Base-by-base conservation (phyloP, 2,329 filamentous ascomycete genomes). In the Penicillium crustosum region DNA sequence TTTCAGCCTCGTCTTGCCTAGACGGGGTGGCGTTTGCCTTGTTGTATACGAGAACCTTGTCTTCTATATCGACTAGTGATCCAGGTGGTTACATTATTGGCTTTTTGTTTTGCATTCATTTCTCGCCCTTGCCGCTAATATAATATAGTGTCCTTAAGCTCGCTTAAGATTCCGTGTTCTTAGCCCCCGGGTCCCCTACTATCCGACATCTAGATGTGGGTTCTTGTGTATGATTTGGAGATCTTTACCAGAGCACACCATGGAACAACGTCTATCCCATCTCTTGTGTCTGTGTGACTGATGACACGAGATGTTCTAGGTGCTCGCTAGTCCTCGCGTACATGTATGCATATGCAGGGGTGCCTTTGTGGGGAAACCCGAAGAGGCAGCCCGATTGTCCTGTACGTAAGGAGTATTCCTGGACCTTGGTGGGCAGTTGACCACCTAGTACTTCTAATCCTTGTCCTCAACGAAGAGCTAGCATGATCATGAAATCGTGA, bases 1-100 rank as follows among this genome's bases (percentile, higher is more conserved):
- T 15, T 49, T 55, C 45, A 55, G 53, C 53, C 45, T 51, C 45
- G 21, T 23, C 31, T 54, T 49, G n/a, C 25, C 25, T 54, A 39
- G 27, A 41, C 29, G n/a, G 29, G 17, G 17, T 50, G 38, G 38
- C 52, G 21, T 23, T 15, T 38, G 27, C 44, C 52, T 49, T 49
- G 25, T 54, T 38, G 10, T 9, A 33, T 56, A 42, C 43, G 43
- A 54, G 43, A 19, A 36, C 6, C 13, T 31, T 36, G 47, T 12
- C 47, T 31, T n/a, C 2, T 7, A 8, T 41, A 17, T 33, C 9
- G 13, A 31, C 27, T 19, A 21, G n/a, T 29, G 15, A 54, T 49
- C 21, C 35, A 29, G 35, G 27, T 49, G 19, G 43, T 31, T 23
- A 7, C 7, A 38, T n/a, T 15, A 27, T 25, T 25, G 25, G 9